Evolutionary conservation across 176 grass and related monocot species (phyloP).

Genomic region (Avena insularis): DNA sequence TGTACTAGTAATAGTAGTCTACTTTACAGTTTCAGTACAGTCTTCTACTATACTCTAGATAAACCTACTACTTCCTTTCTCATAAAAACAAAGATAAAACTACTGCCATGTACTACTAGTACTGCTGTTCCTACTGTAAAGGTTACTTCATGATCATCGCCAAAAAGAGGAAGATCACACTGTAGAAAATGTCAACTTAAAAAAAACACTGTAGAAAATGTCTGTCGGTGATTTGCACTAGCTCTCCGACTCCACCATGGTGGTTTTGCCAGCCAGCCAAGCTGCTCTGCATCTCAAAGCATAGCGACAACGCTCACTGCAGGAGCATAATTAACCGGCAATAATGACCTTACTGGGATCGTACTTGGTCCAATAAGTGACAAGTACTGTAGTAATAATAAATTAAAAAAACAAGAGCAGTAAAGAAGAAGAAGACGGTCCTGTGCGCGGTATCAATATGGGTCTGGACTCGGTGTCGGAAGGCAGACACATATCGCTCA

Average conservation of each 20-base stretch:
- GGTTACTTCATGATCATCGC: too few relatives aligned
- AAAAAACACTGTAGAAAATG: too few relatives aligned
- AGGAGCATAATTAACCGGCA: background rate
- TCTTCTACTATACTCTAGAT: too few relatives aligned
- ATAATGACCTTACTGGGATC: background rate
- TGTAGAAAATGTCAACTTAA: too few relatives aligned
- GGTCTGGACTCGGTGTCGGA: conserved; percentile 21
- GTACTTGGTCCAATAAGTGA: conserved; percentile 4
- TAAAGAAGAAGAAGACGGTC: conserved; percentile 35
- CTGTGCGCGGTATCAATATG: conserved; percentile 24
- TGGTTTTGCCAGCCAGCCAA: background rate
- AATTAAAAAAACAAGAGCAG: background rate
- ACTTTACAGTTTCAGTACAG: too few relatives aligned
- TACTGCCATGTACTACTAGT: too few relatives aligned
- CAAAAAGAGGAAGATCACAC: too few relatives aligned
- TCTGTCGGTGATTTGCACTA: background rate
- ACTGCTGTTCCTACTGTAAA: too few relatives aligned
- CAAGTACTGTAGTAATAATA: background rate
- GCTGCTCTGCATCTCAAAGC: background rate
- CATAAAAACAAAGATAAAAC: too few relatives aligned
- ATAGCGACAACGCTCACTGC: background rate
- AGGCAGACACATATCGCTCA: conserved; percentile 7
- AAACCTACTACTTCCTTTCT: too few relatives aligned
- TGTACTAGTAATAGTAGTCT: too few relatives aligned
- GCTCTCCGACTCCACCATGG: background rate